Percentiles rank a stretch among this genome's conserved stretches.
These are phyloP conservation scores for Mycosphaerella arachidis DNA, from an alignment of 2,329 filamentous ascomycete genomes.

Conservation along the genomic window DNA sequence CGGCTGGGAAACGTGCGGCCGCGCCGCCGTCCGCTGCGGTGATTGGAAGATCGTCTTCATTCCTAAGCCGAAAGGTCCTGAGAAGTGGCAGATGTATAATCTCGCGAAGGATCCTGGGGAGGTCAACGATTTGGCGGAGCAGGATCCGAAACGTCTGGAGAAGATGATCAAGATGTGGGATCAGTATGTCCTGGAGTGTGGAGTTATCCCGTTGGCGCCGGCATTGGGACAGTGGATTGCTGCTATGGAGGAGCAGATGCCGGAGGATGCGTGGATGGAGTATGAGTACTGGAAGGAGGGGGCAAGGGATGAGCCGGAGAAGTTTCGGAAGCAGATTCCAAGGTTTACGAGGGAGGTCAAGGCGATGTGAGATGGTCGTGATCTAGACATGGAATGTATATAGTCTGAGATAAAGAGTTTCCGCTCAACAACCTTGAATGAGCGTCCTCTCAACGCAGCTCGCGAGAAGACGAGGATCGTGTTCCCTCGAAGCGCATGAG, in stretches of 20 bases:
- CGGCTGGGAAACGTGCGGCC: conserved; percentile 55
- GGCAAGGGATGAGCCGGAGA: conserved; percentile 39
- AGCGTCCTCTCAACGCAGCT: too few relatives aligned
- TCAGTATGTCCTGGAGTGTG: conserved; percentile 55
- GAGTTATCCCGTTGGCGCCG: conserved; percentile 56
- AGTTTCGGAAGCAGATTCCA: conserved; percentile 31
- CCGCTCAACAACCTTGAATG: too few relatives aligned
- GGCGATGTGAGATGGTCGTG: conserved; percentile 15
- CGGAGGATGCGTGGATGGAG: conserved; percentile 62
- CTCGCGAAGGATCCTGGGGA: conserved; percentile 51
- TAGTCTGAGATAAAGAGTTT: too few relatives aligned
- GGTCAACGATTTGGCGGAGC: conserved; percentile 35
- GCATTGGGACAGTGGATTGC: conserved; percentile 56
- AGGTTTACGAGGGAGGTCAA: conserved; percentile 28
- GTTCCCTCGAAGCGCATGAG: too few relatives aligned
- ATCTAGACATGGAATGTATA: not conserved
- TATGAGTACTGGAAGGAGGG: conserved; percentile 60
- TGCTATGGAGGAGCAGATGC: conserved; percentile 61
- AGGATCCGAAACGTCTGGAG: conserved; percentile 41
- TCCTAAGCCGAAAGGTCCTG: conserved; percentile 52
- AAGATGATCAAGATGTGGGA: conserved; percentile 54
- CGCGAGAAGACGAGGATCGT: too few relatives aligned
- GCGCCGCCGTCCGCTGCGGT: conserved; percentile 51
- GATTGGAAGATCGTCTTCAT: conserved; percentile 58
- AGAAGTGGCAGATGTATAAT: conserved; percentile 57